A percentile compares a stretch with the other conserved stretches of the same genome.
These are phyloP conservation scores for Hemileccinum impolitum DNA, from an alignment of 768 basidiomycete genomes.

Conservation along the genomic window DNA sequence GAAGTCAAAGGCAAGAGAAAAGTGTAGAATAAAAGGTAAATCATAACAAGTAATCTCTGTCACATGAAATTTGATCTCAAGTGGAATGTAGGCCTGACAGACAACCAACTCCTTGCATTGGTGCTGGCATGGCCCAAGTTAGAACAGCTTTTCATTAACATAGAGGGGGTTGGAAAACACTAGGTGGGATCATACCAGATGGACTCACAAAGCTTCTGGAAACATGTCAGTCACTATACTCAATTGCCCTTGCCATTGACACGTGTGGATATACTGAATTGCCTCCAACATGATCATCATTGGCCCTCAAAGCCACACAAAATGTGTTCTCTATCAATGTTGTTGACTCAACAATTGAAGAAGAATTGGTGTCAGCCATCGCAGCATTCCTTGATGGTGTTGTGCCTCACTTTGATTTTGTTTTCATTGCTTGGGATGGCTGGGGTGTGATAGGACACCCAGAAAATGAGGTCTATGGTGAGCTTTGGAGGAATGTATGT, in stretches of 20 bases:
- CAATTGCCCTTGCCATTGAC: conserved; percentile 4
- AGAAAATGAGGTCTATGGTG: no score
- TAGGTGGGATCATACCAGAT: conserved; percentile 4
- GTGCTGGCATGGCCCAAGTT: conserved; percentile 9
- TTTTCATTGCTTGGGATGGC: not conserved
- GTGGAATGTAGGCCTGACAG: conserved; percentile 1
- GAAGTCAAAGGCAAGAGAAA: no score
- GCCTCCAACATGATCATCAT: not conserved
- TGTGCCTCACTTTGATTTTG: not conserved
- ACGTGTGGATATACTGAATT: not conserved
- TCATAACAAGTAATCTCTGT: no score
- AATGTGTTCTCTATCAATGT: not conserved
- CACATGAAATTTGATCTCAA: not conserved
- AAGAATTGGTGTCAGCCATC: not conserved
- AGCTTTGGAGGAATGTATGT: no score
- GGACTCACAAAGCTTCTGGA: conserved; percentile 4
- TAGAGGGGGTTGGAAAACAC: conserved; percentile 2
- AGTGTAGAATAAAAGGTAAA: no score
- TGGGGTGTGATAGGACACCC: not conserved
- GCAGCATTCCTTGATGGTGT: conserved; percentile 1
- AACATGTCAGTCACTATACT: not conserved
- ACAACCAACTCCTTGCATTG: not conserved
- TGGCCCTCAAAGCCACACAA: no score
- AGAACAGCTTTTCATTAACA: conserved; percentile 5
- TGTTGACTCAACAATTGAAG: conserved; percentile 4